Percentiles rank a stretch among this genome's conserved stretches.
Evolutionary conservation across 768 basidiomycete species (phyloP).

Genomic region (Rhizopogon rudus): DNA sequence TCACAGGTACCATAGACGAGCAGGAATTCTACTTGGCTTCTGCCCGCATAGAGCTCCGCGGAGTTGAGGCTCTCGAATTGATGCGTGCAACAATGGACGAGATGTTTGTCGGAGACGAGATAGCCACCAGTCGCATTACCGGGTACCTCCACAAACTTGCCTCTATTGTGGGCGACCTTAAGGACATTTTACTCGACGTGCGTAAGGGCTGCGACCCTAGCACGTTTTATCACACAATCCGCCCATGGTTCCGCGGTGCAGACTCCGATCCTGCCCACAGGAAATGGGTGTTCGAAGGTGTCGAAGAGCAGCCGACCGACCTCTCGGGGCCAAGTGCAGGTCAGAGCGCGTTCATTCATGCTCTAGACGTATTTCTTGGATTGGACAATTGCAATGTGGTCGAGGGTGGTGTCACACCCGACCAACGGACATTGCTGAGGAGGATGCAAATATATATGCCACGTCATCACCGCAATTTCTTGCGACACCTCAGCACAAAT

Average conservation of each 20-base stretch:
- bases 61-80: conserved; percentile 77
- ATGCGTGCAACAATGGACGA: conserved; percentile 89
- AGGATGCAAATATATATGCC: conserved; percentile 86
- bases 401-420: conserved; percentile 5
- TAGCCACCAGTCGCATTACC: conserved; percentile 58
- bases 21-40: conserved; percentile 86
- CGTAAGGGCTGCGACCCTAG: conserved; percentile 68
- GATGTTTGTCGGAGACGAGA: conserved; percentile 70
- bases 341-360: conserved; percentile 74
- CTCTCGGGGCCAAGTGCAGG: conserved; percentile 80
- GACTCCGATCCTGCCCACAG: conserved; percentile 44
- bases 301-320: conserved; percentile 46
- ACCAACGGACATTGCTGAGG: conserved; percentile 45
- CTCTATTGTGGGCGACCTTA: conserved; percentile 59
- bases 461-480: conserved; percentile 71
- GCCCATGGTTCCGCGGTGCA: conserved; percentile 80
- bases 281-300: conserved; percentile 58
- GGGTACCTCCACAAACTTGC: conserved; percentile 62
- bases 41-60: conserved; percentile 80
- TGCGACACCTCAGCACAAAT: conserved; percentile 56
- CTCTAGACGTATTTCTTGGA: conserved; percentile 68
- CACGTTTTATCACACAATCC: conserved; percentile 63
- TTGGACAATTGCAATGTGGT: conserved; percentile 42
- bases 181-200: conserved; percentile 54
- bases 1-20: conserved; percentile 79